Percentiles rank a stretch among this genome's conserved stretches.
These are phyloP conservation scores for Brassica balearica DNA, from an alignment of 441 rosid species.

Conservation along the genomic window DNA sequence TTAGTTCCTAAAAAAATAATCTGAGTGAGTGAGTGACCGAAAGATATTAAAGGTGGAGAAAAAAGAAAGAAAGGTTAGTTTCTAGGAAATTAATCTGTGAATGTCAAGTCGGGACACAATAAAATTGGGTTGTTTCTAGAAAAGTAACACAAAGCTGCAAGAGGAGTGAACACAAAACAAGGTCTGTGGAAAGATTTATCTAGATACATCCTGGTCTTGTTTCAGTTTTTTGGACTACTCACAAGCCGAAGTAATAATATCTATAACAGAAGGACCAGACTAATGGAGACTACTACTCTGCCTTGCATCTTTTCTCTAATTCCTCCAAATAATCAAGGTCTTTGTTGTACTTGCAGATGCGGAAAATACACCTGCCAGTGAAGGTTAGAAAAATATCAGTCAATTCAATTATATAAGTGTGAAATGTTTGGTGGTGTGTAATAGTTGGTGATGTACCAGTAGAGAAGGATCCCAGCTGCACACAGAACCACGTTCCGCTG, in stretches of 20 bases:
- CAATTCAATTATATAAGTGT: background rate
- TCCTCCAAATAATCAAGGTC: conserved; percentile 75
- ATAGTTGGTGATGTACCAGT: conserved; percentile 57
- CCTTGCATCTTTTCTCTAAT: conserved; percentile 74
- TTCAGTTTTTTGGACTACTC: conserved; percentile 12
- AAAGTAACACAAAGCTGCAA: conserved; percentile 27
- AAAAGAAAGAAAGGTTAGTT: too few relatives aligned
- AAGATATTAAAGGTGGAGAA: too few relatives aligned
- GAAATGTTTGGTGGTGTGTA: background rate
- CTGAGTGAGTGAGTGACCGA: too few relatives aligned
- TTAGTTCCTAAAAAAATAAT: too few relatives aligned
- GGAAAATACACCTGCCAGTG: conserved; percentile 63
- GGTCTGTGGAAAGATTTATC: conserved; percentile 23
- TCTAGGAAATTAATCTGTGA: background rate
- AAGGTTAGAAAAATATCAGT: background rate
- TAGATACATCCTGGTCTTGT: conserved; percentile 27
- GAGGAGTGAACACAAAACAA: conserved; percentile 13
- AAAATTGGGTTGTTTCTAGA: conserved; percentile 9
- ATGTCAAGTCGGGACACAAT: conserved; percentile 6
- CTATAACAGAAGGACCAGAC: conserved; percentile 15
- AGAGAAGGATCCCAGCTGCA: conserved; percentile 73
- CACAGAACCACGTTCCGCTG: conserved; percentile 82
- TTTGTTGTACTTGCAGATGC: conserved; percentile 72
- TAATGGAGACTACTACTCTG: conserved; percentile 46
- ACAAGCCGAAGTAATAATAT: conserved; percentile 21